Percentiles rank a stretch among this genome's conserved stretches.
These are phyloP conservation scores for Dictyostelium citrinum DNA, from an alignment of 78 protist genomes.

Conservation along the genomic window DNA sequence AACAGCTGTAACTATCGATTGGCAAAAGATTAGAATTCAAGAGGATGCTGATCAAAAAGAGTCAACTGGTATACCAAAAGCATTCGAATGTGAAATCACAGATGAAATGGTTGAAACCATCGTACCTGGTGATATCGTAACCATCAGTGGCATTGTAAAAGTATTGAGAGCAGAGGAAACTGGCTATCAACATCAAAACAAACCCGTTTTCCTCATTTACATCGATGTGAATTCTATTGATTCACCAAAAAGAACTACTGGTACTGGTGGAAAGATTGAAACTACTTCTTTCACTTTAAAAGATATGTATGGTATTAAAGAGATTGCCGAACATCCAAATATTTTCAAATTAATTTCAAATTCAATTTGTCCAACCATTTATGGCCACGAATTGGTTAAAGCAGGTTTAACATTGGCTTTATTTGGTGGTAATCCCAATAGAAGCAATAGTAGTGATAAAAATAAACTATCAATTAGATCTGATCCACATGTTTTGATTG, in stretches of 20 bases:
- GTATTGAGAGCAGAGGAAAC: constrained; percentile 55
- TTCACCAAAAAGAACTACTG: constrained; percentile 39
- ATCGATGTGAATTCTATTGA: constrained; percentile 87
- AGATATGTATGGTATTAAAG: constrained; percentile 87
- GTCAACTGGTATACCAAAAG: constrained; percentile 96
- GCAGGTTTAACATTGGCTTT: constrained; percentile 97
- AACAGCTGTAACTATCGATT: constrained; percentile 83
- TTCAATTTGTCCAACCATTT: constrained; percentile 97
- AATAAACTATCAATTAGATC: constrained; percentile 85
- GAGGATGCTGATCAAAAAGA: constrained; percentile 84
- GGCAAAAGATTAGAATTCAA: constrained; percentile 92
- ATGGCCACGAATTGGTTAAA: constrained; percentile 97
- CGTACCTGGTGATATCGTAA: constrained; percentile 95
- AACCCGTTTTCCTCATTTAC: constrained; percentile 55
- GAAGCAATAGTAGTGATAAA: neutral
- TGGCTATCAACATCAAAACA: neutral
- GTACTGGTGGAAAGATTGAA: neutral
- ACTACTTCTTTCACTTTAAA: constrained; percentile 36
- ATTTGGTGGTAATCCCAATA: constrained; percentile 94
- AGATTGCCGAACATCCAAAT: constrained; percentile 49
- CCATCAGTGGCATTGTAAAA: constrained; percentile 94
- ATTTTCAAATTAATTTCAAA: constrained; percentile 93
- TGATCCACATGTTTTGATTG: constrained; percentile 96
- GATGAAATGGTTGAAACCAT: constrained; percentile 90
- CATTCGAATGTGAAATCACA: constrained; percentile 92